Base-by-base conservation (phyloP, 257 asterid genomes). In the Apocynum venetum region DNA sequence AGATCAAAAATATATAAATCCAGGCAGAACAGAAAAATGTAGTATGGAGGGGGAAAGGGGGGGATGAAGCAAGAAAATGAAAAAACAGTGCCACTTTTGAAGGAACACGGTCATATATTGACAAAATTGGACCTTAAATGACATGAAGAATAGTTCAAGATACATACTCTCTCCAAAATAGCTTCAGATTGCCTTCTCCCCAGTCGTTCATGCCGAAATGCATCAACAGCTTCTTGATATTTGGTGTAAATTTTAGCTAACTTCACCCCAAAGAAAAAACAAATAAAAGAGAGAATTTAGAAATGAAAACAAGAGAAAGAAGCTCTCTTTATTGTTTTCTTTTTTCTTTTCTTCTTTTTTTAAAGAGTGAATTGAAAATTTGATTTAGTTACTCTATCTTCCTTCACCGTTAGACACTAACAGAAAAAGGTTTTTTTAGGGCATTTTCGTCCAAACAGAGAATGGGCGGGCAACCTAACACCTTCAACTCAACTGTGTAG, bases 161-260 rank as follows among this genome's bases (percentile, higher is more conserved):
- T 76, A 78, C 91, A 78, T 85, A 93, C 99, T 49, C 99, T 88
- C 86, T 93, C 97, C 88, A 95, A 86, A 80, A 93, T 84, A 71
- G 96, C 94, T 87, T 95, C 91, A 49, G 97, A 78, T 82, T 93
- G 97, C 86, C 90, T 89, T 84, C 96, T 86, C 75, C 99, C 99
- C 84, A 91, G 71, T 82, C 90, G 97, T 88, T 95, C 99, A 78
- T 95, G 99, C 6, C 89, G 87, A 77, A 93, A 81, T 51, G 99
- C 98, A 78, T 95, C 98, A 80, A 89, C 89, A 79, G 93, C 93
- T 90, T 95, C 99, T 88, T 95, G 98, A 83, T 91, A 95, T 83
- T 91, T 93, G 78, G 86, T 75, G 81, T 95, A 95, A 82, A 95
- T 80, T 82, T 91, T 91, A 38, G 90, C 94, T 83, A 95, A 89